Percentiles rank a stretch among this genome's conserved stretches.
Conservation (phyloP, 768 basidiomycete genomes). For the Plicaturopsis crispa region DNA sequence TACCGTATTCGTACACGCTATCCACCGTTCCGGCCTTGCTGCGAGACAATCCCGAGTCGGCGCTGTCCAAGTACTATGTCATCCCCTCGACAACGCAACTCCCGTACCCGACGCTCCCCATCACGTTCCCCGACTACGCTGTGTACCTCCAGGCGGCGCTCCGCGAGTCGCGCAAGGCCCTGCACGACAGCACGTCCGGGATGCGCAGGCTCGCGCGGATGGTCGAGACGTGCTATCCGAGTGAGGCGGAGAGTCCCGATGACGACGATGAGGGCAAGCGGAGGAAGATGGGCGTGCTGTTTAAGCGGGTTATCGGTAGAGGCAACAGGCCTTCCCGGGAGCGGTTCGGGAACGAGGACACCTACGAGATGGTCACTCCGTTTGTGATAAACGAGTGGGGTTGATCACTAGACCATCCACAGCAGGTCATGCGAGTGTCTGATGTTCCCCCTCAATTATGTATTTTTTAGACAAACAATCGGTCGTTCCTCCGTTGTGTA, state of each 20-base stretch:
- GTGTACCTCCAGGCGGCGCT: constrained; percentile 68
- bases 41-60: constrained; percentile 54
- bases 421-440: too few relatives aligned
- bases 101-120: constrained; percentile 66
- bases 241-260: constrained; percentile 12
- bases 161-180: constrained; percentile 56
- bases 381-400: constrained; percentile 76
- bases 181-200: constrained; percentile 52
- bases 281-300: constrained; percentile 39
- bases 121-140: constrained; percentile 69
- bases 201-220: constrained; percentile 63
- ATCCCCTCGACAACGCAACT: constrained; percentile 52
- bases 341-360: constrained; percentile 64
- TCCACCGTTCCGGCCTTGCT: constrained; percentile 53
- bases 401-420: too few relatives aligned
- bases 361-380: constrained; percentile 76
- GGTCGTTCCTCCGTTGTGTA: too few relatives aligned
- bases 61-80: constrained; percentile 62
- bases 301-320: constrained; percentile 56
- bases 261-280: constrained; percentile 31
- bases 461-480: too few relatives aligned
- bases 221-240: constrained; percentile 61
- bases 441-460: too few relatives aligned
- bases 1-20: constrained; percentile 70
- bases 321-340: constrained; percentile 34